phyloP scores from a whole-genome alignment of 805 yeast species.

The Ogataea thermomethanolica region DNA sequence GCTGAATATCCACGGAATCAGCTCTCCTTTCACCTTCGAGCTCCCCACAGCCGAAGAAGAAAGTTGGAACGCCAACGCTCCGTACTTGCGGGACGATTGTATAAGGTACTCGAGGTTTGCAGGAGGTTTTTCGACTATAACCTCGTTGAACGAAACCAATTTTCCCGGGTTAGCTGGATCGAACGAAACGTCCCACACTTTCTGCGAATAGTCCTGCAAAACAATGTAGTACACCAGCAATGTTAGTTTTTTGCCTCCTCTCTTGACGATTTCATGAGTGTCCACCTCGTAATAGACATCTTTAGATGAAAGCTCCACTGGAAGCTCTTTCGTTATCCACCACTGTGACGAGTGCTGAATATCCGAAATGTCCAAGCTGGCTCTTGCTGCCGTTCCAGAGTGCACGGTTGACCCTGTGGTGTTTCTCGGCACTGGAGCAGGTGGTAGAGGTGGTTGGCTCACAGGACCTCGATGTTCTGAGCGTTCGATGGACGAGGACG shows the following conservation, averaged over 20 bases:
- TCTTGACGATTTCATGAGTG: slow-evolving; percentile 47
- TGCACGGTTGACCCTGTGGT: slow-evolving; percentile 19
- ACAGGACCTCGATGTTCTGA: slow-evolving; percentile 23
- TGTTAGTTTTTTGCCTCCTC: slow-evolving; percentile 48
- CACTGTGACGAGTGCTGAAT: slow-evolving; percentile 39
- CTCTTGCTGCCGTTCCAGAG: slow-evolving; percentile 5
- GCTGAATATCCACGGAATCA: slow-evolving; percentile 36
- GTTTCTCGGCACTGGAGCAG: slow-evolving; percentile 11
- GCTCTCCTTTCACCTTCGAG: slow-evolving; percentile 27
- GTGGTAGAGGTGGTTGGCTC: slow-evolving; percentile 18
- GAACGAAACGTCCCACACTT: slow-evolving; percentile 55
- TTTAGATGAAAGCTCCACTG: slow-evolving; percentile 43
- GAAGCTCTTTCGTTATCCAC: slow-evolving; percentile 66
- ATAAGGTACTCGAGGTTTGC: slow-evolving; percentile 47
- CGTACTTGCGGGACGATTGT: slow-evolving; percentile 46
- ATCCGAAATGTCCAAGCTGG: slow-evolving; percentile 16
- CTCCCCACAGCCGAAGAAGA: slow-evolving; percentile 41
- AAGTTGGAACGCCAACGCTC: slow-evolving; percentile 44
- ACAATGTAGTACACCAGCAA: slow-evolving; percentile 68
- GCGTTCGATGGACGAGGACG: slow-evolving; percentile 19
- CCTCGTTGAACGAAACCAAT: slow-evolving; percentile 40
- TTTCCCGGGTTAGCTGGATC: slow-evolving; percentile 52
- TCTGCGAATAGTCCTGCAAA: slow-evolving; percentile 69
- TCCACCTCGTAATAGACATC: slow-evolving; percentile 68
- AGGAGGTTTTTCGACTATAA: slow-evolving; percentile 36